Conservation (phyloP, 2,329 filamentous ascomycete species). For the Paecilomyces variotii region DNA sequence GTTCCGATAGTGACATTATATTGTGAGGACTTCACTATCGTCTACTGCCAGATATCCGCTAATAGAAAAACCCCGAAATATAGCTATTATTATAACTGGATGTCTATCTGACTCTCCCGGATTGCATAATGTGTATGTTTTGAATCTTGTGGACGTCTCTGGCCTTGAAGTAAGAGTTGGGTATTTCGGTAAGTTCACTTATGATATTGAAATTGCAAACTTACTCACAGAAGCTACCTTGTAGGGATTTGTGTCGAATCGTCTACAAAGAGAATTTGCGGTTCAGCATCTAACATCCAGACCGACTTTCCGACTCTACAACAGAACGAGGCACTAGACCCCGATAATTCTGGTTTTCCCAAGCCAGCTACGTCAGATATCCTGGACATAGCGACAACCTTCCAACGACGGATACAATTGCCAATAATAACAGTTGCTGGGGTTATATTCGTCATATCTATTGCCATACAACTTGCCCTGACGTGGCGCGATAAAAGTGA, state of each 20-base stretch:
- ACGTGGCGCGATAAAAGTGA: background rate
- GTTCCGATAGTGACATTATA: background rate
- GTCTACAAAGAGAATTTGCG: background rate
- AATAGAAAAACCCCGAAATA: background rate
- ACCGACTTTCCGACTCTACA: background rate
- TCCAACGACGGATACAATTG: background rate
- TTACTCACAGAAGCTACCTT: background rate
- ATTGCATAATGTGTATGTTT: background rate
- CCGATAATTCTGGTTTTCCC: background rate
- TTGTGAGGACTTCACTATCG: background rate
- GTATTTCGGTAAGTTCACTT: background rate
- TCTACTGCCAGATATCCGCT: background rate
- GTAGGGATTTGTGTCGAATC: background rate
- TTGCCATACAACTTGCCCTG: background rate
- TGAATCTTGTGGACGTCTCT: background rate
- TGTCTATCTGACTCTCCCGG: background rate
- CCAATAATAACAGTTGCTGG: background rate
- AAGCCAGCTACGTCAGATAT: background rate
- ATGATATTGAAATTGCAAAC: background rate
- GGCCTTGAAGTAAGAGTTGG: background rate
- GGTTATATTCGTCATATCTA: background rate
- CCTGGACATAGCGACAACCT: background rate
- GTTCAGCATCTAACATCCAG: background rate
- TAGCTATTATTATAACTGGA: background rate
- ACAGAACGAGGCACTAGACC: background rate